Base-by-base conservation (phyloP, 805 yeast genomes). In the Kodamaea nitidulidarum region DNA sequence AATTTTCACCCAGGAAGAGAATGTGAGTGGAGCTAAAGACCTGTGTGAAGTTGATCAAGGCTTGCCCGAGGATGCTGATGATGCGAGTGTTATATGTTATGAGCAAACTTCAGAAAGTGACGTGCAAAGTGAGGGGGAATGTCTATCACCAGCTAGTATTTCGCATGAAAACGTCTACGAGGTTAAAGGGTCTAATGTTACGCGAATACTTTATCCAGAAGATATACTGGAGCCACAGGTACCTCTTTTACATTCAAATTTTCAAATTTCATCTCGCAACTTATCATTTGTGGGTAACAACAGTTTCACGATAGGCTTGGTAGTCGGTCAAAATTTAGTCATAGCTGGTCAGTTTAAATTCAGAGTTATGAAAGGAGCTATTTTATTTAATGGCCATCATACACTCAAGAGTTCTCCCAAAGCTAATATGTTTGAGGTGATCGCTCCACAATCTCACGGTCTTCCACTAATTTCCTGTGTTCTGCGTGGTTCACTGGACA, bases 371-470 rank as follows among this genome's bases (percentile, higher is more conserved):
- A 39, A 39, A 24, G 42, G 42, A 9, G 25, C 35, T 9, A 31
- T 27, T 5, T 14, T 15, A 14, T 21, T 39, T 5, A 39, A 39
- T 25, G 35, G 33, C 30, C 29, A 22, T 22, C 26, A 39, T 15
- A 16, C 10, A 10, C 25, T 39, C 8, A 22, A 28, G 11, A 15
- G 36, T 10, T 26, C 7, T 7, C 8, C 29, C 10, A 7, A 6
- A 10, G 14, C 21, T 16, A 25, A 24, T 3, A 4, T 14, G 7
- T 39, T 25, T 22, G 28, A 34, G 5, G 22, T 38, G 5, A 33
- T 34, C 10, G 30, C 38, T 11, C 42, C 42, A n/a, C 38, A 34
- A 7, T 34, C 38, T 2, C 38, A 34, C 4, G 42, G 42, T 3
- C 26, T 39, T 4, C 37, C 42, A 21, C 31, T 35, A 10, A 34